These are phyloP conservation scores for Corylus avellana DNA, from an alignment of 306 rosid genomes.

Conservation along the genomic window DNA sequence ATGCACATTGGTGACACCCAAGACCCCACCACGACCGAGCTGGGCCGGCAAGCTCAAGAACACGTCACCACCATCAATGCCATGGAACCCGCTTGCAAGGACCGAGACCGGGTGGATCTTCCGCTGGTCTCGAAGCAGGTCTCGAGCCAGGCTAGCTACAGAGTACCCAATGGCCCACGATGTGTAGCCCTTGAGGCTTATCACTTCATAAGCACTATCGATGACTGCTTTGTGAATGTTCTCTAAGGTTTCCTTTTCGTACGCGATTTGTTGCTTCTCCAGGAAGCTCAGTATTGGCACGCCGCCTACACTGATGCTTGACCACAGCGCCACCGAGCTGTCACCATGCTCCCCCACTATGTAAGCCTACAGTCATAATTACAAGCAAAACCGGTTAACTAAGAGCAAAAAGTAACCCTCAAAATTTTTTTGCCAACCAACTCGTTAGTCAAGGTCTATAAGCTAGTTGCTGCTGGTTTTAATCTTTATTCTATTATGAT, in stretches of 20 bases:
- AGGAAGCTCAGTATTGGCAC: slow-evolving; percentile 82
- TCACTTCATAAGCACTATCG: slow-evolving; percentile 78
- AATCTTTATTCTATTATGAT: too few relatives aligned
- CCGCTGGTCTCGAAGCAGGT: slow-evolving; percentile 71
- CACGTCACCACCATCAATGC: slow-evolving; percentile 63
- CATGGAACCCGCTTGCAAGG: slow-evolving; percentile 72
- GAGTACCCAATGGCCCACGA: slow-evolving; percentile 98
- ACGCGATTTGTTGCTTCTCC: slow-evolving; percentile 59
- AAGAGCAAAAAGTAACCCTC: background rate
- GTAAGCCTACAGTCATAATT: slow-evolving; percentile 52
- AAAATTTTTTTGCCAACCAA: too few relatives aligned
- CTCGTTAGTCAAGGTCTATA: too few relatives aligned
- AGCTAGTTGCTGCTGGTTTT: too few relatives aligned
- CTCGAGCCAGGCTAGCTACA: slow-evolving; percentile 61
- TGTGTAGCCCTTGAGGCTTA: slow-evolving; percentile 81
- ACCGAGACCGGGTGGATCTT: slow-evolving; percentile 84
- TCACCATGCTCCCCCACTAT: slow-evolving; percentile 98
- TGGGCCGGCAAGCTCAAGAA: slow-evolving; percentile 86
- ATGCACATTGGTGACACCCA: slow-evolving; percentile 78
- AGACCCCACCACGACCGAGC: slow-evolving; percentile 75
- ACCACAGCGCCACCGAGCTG: slow-evolving; percentile 97
- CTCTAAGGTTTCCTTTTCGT: slow-evolving; percentile 74
- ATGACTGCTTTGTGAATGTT: slow-evolving; percentile 69
- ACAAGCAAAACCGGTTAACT: background rate
- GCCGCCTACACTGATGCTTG: slow-evolving; percentile 91